phyloP scores from a whole-genome alignment of 164 flowering plant species.

The Cinnamomum chago region DNA sequence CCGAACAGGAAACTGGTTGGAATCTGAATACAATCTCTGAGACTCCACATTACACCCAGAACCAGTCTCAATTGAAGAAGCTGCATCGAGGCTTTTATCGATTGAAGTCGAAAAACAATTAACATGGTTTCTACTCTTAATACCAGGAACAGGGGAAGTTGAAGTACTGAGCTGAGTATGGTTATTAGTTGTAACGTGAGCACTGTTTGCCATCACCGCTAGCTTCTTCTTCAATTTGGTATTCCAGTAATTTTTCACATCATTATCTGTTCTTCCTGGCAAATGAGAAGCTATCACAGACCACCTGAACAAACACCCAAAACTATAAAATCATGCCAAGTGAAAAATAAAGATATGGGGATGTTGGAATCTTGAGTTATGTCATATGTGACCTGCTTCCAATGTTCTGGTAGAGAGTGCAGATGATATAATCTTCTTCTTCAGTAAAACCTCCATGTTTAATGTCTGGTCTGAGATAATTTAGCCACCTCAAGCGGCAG shows the following conservation, averaged over 20 bases:
- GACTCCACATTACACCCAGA: neutral
- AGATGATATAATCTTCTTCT: constrained; percentile 55
- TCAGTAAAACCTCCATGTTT: constrained; percentile 67
- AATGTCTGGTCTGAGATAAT: constrained; percentile 74
- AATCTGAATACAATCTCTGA: neutral
- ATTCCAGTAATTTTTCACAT: constrained; percentile 10
- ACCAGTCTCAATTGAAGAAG: neutral
- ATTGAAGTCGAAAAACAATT: neutral
- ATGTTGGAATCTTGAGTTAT: neutral
- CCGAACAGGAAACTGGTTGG: neutral
- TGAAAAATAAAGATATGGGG: neutral
- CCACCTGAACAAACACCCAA: neutral
- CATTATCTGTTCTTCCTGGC: constrained; percentile 11
- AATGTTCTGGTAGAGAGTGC: constrained; percentile 37
- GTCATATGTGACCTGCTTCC: constrained; percentile 52
- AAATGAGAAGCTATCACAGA: constrained; percentile 2
- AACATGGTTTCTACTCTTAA: neutral
- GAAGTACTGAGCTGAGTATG: neutral
- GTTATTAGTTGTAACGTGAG: neutral
- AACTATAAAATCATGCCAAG: neutral
- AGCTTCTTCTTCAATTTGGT: constrained; percentile 7
- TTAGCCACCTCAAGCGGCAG: constrained; percentile 74
- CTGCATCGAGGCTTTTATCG: neutral
- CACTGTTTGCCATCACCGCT: constrained; percentile 2
- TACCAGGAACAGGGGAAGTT: neutral